These are phyloP conservation scores for Glonium stellatum DNA, from an alignment of 495 filamentous ascomycete species.

Conservation along the genomic window DNA sequence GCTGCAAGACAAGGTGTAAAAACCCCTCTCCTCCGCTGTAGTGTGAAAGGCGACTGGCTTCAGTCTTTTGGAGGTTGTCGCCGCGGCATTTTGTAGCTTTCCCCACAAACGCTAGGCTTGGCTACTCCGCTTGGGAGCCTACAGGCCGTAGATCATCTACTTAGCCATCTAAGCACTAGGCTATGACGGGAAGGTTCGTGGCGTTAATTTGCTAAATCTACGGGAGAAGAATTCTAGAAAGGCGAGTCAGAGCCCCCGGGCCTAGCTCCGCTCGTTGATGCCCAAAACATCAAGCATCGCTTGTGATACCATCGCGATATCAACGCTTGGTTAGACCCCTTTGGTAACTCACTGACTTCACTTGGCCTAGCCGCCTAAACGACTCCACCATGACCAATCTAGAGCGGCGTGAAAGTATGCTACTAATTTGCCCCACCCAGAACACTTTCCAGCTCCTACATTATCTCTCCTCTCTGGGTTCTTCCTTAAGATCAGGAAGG, in stretches of 20 bases:
- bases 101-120: background rate
- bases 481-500: no score
- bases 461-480: no score
- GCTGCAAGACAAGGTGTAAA: background rate
- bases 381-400: no score
- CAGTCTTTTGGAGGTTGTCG: background rate
- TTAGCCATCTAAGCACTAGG: background rate
- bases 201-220: background rate
- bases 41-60: background rate
- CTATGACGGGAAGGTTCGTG: slow-evolving; percentile 1
- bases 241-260: background rate
- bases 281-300: background rate
- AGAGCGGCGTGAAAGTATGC: no score
- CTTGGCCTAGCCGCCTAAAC: no score
- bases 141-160: background rate
- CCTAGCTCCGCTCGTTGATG: background rate
- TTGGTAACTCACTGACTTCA: no score
- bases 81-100: background rate
- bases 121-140: no score
- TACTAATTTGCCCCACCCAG: no score
- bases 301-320: background rate
- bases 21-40: background rate
- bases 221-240: background rate
- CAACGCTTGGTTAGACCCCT: no score
- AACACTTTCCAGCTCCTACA: no score